These are phyloP conservation scores for Sclerotinia minor DNA, from an alignment of 2,329 filamentous ascomycete species.

Conservation along the genomic window DNA sequence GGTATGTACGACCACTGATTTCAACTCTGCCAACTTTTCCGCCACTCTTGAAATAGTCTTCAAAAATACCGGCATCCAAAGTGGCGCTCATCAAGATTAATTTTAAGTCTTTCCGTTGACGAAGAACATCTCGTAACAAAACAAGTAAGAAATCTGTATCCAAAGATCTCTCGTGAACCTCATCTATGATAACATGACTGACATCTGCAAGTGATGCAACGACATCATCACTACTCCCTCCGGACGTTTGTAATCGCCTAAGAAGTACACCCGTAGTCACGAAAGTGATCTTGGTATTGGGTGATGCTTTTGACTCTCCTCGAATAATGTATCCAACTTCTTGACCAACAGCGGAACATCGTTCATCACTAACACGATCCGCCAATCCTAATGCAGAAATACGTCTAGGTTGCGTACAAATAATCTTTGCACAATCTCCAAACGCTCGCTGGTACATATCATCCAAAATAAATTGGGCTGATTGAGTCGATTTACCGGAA, in stretches of 20 bases:
- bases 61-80: constrained; percentile 83
- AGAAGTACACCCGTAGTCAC: constrained; percentile 94
- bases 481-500: constrained; percentile 95
- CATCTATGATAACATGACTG: constrained; percentile 92
- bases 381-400: constrained; percentile 94
- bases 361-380: constrained; percentile 90
- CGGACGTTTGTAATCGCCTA: constrained; percentile 85
- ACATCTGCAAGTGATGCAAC: constrained; percentile 81
- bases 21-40: constrained; percentile 76
- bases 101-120: constrained; percentile 74
- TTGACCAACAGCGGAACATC: constrained; percentile 76
- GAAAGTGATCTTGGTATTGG: constrained; percentile 84
- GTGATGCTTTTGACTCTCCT: constrained; percentile 75
- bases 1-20: constrained; percentile 85
- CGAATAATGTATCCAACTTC: constrained; percentile 92
- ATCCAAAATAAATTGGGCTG: constrained; percentile 92
- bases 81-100: constrained; percentile 96
- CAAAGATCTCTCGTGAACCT: constrained; percentile 92
- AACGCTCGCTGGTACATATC: constrained; percentile 77
- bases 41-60: constrained; percentile 74
- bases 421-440: constrained; percentile 79
- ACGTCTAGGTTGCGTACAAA: constrained; percentile 91
- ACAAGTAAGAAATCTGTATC: constrained; percentile 94
- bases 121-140: constrained; percentile 79
- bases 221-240: constrained; percentile 76